Percentiles rank a stretch among this genome's conserved stretches.
Evolutionary conservation across 768 basidiomycete species (phyloP).

Genomic region (Russula olivacea): DNA sequence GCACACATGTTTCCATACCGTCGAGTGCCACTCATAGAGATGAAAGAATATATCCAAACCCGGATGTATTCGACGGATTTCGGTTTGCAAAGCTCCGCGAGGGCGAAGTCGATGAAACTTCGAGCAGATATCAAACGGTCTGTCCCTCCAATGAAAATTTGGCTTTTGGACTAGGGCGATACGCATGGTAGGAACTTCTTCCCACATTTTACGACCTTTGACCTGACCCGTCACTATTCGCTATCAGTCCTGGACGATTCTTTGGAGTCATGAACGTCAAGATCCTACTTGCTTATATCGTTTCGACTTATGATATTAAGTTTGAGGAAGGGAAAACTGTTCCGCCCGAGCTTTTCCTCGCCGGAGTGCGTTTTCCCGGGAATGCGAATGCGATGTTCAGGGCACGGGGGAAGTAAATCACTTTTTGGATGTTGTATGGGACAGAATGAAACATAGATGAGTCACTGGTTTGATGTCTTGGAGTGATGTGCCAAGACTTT

Average conservation of each 20-base stretch:
- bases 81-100: conserved; percentile 34
- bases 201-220: too few species aligned
- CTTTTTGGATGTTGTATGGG: too few species aligned
- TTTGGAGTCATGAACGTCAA: not conserved
- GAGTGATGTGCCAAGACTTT: too few species aligned
- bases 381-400: too few species aligned
- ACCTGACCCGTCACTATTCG: too few species aligned
- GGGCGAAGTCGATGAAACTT: conserved; percentile 16
- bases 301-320: not conserved
- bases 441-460: not conserved
- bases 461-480: too few species aligned
- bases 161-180: not conserved
- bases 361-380: not conserved
- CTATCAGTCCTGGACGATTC: not conserved
- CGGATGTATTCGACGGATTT: conserved; percentile 38
- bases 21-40: conserved; percentile 35
- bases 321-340: not conserved
- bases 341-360: not conserved
- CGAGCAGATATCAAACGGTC: too few species aligned
- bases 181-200: not conserved
- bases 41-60: conserved; percentile 38
- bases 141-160: not conserved
- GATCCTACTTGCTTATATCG: not conserved
- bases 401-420: too few species aligned
- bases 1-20: conserved; percentile 35